Base-by-base conservation (phyloP, 139 green algal genomes). In the Ostreobium quekettii region DNA sequence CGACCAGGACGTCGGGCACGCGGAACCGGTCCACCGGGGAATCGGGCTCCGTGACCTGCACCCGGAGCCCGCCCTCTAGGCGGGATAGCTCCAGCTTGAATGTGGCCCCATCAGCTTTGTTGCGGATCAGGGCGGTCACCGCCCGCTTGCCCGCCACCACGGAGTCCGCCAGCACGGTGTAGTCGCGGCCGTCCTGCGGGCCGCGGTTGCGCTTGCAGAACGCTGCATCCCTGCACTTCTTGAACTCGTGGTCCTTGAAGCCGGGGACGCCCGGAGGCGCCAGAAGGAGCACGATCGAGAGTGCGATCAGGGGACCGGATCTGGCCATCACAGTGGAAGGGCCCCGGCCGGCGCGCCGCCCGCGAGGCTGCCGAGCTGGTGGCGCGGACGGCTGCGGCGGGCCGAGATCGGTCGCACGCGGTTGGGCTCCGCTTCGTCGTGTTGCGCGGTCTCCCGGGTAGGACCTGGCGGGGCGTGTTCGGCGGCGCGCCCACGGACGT, bases 241-340 rank as follows among this genome's bases (percentile, higher is more conserved):
- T 96, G 76, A 98, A 97, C 36, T 98, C 92, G 1, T 96, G 73
- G 26, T 81, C 79, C 72, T 97, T 97, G 79, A 97, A 97, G 1
- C 72, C 86, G 28, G 15, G 28, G 5, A 48, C 70, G 5, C 47
- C n/a, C n/a, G n/a, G n/a, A n/a, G n/a, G n/a, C n/a, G n/a, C n/a
- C n/a, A n/a, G n/a, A n/a, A n/a, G n/a, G n/a, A n/a, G n/a, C n/a
- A n/a, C n/a, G n/a, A n/a, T n/a, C n/a, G n/a, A n/a, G n/a, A n/a
- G n/a, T n/a, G n/a, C n/a, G n/a, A n/a, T n/a, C n/a, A n/a, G n/a
- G n/a, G n/a, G n/a, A n/a, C n/a, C n/a, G n/a, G n/a, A n/a, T n/a
- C n/a, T n/a, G n/a, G n/a, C n/a, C n/a, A n/a, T n/a, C n/a, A n/a
- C n/a, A n/a, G n/a, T n/a, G n/a, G n/a, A n/a, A n/a, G n/a, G n/a